phyloP scores from a whole-genome alignment of 2,329 filamentous ascomycete genomes.

The Clathrospora elynae region DNA sequence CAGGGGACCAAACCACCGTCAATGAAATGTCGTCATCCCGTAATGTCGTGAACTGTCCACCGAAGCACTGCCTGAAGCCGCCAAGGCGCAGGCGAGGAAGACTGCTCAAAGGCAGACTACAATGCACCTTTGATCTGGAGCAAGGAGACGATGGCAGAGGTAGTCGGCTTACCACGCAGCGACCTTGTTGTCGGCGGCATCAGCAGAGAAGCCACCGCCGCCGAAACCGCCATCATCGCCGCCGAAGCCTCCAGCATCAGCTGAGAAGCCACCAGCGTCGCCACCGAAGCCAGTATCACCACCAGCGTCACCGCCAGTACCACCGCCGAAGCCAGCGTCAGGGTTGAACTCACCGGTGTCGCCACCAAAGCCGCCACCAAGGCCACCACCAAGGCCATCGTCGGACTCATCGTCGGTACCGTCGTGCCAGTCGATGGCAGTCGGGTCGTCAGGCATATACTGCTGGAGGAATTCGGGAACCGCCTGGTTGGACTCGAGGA shows the following conservation, averaged over 20 bases:
- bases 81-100: background rate
- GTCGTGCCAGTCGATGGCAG: conserved; percentile 59
- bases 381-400: conserved; percentile 25
- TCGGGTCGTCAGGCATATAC: conserved; percentile 64
- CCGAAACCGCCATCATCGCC: conserved; percentile 13
- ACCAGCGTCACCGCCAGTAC: conserved; percentile 12
- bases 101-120: background rate
- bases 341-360: conserved; percentile 19
- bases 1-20: conserved; percentile 22
- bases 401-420: conserved; percentile 51
- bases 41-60: conserved; percentile 5
- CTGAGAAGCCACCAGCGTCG: conserved; percentile 11
- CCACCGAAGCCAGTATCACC: conserved; percentile 12
- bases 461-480: conserved; percentile 81
- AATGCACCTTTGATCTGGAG: conserved; percentile 2
- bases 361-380: conserved; percentile 16
- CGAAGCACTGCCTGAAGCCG: conserved; percentile 2
- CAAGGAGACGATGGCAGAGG: background rate
- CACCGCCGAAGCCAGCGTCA: conserved; percentile 14
- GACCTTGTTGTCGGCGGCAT: conserved; percentile 28
- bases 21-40: conserved; percentile 6
- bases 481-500: conserved; percentile 77
- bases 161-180: conserved; percentile 33
- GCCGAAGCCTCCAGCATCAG: conserved; percentile 18
- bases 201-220: conserved; percentile 22